A percentile compares a stretch with the other conserved stretches of the same genome.
Evolutionary conservation across 306 rosid species (phyloP).

Genomic region (Albizia julibrissin): DNA sequence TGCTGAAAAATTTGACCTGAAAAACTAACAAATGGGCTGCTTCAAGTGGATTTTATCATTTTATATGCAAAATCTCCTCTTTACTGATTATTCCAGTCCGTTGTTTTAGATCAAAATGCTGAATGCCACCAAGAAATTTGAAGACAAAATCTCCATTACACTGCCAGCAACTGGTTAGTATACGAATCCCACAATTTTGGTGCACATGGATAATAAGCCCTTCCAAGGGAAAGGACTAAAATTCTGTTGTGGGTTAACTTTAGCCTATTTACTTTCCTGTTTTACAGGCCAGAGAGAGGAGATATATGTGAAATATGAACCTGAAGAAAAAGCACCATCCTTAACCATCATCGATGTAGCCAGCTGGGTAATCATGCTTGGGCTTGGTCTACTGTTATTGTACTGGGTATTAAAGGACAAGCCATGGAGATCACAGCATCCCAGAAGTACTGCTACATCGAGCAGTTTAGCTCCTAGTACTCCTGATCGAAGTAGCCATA

Average conservation of each 20-base stretch:
- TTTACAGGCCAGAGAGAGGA: slow-evolving; percentile 79
- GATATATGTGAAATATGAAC: slow-evolving; percentile 58
- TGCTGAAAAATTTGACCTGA: not conserved
- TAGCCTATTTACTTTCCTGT: slow-evolving; percentile 25
- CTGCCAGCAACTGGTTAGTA: slow-evolving; percentile 78
- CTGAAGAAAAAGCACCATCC: slow-evolving; percentile 41
- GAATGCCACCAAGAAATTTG: slow-evolving; percentile 52
- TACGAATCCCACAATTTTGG: slow-evolving; percentile 28
- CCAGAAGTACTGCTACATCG: slow-evolving; percentile 45
- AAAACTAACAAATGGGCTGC: not conserved
- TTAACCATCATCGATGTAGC: slow-evolving; percentile 21
- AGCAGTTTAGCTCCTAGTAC: slow-evolving; percentile 54
- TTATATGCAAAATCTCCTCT: slow-evolving; percentile 17
- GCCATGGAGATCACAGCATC: slow-evolving; percentile 51
- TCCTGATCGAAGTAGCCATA: slow-evolving; percentile 57
- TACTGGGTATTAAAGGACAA: slow-evolving; percentile 32
- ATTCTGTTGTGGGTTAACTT: not conserved
- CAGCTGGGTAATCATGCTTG: not conserved
- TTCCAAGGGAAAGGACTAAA: not conserved
- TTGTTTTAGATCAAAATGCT: slow-evolving; percentile 62
- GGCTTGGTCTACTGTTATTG: not conserved
- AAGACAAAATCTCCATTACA: slow-evolving; percentile 64
- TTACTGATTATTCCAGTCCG: slow-evolving; percentile 3
- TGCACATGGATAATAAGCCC: slow-evolving; percentile 5
- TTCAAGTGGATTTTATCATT: slow-evolving; percentile 1